Evolutionary conservation across 2,329 filamentous ascomycete species (phyloP).

Genomic region (Pyricularia pennisetigena): DNA sequence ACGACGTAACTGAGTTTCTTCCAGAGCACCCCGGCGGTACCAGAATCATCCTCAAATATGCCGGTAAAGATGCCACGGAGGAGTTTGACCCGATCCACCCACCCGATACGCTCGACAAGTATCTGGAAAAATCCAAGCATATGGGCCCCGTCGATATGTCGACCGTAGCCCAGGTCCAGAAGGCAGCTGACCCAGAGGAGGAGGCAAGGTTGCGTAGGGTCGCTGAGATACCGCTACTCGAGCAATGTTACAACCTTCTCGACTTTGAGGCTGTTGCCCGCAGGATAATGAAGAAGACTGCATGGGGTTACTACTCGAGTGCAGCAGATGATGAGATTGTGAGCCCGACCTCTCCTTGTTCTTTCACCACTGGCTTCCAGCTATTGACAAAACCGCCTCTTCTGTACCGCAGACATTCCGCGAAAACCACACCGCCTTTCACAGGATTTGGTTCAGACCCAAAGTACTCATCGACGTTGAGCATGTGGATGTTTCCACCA

Average conservation of each 20-base stretch:
- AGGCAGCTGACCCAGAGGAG: constrained; percentile 52
- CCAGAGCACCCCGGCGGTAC: constrained; percentile 77
- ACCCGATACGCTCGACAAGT: constrained; percentile 78
- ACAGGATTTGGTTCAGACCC: constrained; percentile 95
- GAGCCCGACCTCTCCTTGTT: constrained; percentile 15
- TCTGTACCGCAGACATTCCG: constrained; percentile 61
- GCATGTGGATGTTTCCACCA: constrained; percentile 76
- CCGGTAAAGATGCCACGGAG: constrained; percentile 87
- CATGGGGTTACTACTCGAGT: constrained; percentile 96
- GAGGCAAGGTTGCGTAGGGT: constrained; percentile 63
- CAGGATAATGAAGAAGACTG: constrained; percentile 86
- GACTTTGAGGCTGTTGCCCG: constrained; percentile 94
- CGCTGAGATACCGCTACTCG: constrained; percentile 64
- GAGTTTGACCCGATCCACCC: constrained; percentile 86
- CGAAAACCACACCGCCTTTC: constrained; percentile 92
- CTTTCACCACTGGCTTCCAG: neutral
- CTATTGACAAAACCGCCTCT: constrained; percentile 11
- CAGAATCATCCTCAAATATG: constrained; percentile 95
- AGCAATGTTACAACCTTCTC: constrained; percentile 86
- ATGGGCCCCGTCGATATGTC: constrained; percentile 82
- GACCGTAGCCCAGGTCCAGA: constrained; percentile 61
- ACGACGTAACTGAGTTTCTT: constrained; percentile 27
- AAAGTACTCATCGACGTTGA: constrained; percentile 83
- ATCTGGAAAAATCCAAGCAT: constrained; percentile 76
- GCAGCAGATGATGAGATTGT: constrained; percentile 86